These are phyloP conservation scores for Pleurotus platypus DNA, from an alignment of 768 basidiomycete genomes.

Conservation along the genomic window DNA sequence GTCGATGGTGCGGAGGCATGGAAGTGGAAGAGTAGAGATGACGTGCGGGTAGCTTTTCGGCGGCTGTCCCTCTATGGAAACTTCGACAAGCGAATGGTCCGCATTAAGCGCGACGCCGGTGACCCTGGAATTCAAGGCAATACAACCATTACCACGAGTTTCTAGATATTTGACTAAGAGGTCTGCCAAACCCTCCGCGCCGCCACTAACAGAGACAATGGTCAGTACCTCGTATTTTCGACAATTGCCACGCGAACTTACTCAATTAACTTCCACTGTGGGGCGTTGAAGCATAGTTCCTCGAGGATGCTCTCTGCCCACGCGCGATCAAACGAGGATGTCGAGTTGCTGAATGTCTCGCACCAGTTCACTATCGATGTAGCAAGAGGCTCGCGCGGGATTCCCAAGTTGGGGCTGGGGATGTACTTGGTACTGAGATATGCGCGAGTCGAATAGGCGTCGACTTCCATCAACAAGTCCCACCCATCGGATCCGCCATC, in stretches of 20 bases:
- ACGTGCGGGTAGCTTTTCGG: constrained; percentile 17
- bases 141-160: neutral
- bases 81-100: neutral
- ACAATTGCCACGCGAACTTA: constrained; percentile 10
- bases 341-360: constrained; percentile 27
- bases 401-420: constrained; percentile 11
- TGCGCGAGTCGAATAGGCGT: constrained; percentile 23
- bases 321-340: constrained; percentile 28
- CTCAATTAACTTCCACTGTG: constrained; percentile 18
- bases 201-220: constrained; percentile 12
- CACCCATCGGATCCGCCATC: constrained; percentile 16
- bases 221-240: neutral
- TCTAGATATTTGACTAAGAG: constrained; percentile 18
- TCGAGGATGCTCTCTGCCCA: constrained; percentile 31
- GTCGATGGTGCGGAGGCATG: constrained; percentile 25
- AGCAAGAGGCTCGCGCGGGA: constrained; percentile 14
- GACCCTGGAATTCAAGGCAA: constrained; percentile 9
- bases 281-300: constrained; percentile 18
- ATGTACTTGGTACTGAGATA: constrained; percentile 15
- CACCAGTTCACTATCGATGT: constrained; percentile 26
- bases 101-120: constrained; percentile 7
- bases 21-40: constrained; percentile 28
- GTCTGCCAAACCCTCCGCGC: constrained; percentile 17
- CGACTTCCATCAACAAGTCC: constrained; percentile 21
- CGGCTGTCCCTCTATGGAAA: neutral